Evolutionary conservation across 805 yeast species (phyloP).

Genomic region (Metschnikowia santaceciliae): DNA sequence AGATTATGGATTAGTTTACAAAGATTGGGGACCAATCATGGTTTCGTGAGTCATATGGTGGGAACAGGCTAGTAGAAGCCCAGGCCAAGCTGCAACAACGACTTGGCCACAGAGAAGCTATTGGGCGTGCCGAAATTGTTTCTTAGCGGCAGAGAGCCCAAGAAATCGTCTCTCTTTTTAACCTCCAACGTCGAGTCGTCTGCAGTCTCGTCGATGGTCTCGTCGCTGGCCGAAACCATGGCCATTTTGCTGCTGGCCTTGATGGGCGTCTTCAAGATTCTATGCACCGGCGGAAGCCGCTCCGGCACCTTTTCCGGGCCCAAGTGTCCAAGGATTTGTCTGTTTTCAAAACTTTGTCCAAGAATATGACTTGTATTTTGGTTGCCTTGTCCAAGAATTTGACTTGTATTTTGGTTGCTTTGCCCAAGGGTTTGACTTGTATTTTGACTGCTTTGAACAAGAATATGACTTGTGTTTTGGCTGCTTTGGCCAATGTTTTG

Average conservation of each 20-base stretch:
- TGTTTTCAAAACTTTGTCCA: not conserved
- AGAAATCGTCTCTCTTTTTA: constrained; percentile 19
- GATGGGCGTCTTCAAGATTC: constrained; percentile 42
- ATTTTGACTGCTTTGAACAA: no score
- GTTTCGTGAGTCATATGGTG: constrained; percentile 1
- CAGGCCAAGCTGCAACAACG: constrained; percentile 41
- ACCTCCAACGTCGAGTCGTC: constrained; percentile 17
- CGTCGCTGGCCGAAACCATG: constrained; percentile 19
- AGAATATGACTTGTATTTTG: not conserved
- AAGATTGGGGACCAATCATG: not conserved
- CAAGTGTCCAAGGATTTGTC: no score
- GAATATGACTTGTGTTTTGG: no score
- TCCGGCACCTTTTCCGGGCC: not conserved
- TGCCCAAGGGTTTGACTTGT: no score
- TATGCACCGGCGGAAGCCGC: constrained; percentile 37
- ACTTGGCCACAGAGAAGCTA: constrained; percentile 43
- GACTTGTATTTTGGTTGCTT: no score
- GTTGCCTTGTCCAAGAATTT: no score
- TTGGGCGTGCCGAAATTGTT: constrained; percentile 40
- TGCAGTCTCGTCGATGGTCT: constrained; percentile 20
- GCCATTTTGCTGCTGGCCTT: constrained; percentile 26
- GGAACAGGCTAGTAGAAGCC: constrained; percentile 17
- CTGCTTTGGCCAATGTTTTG: no score
- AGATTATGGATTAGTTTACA: not conserved
- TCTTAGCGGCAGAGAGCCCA: constrained; percentile 35